phyloP scores from a whole-genome alignment of 805 yeast genomes.

The Candida alai region DNA sequence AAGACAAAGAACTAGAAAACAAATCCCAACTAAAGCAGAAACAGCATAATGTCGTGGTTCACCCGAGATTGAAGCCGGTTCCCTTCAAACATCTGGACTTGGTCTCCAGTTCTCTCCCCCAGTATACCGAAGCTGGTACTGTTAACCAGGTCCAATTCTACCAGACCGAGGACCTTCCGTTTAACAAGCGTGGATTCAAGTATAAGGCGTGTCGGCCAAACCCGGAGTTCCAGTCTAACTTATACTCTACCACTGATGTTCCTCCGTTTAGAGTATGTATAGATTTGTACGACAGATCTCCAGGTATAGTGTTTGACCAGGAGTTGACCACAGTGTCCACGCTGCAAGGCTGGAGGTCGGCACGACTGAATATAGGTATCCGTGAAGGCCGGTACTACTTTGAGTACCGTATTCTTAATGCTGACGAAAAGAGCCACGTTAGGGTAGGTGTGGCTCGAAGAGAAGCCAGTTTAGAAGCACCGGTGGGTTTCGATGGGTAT shows the following conservation, averaged over 20 bases:
- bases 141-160: slow-evolving; percentile 26
- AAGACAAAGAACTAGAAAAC: slow-evolving; percentile 14
- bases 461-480: slow-evolving; percentile 89
- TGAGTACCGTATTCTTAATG: slow-evolving; percentile 61
- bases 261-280: slow-evolving; percentile 61
- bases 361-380: slow-evolving; percentile 68
- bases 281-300: slow-evolving; percentile 66
- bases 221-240: slow-evolving; percentile 49
- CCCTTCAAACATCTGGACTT: slow-evolving; percentile 23
- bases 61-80: slow-evolving; percentile 34
- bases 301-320: slow-evolving; percentile 40
- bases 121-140: slow-evolving; percentile 6
- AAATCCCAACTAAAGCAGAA: slow-evolving; percentile 22
- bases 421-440: slow-evolving; percentile 52
- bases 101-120: slow-evolving; percentile 1
- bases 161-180: slow-evolving; percentile 72
- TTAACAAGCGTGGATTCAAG: slow-evolving; percentile 74
- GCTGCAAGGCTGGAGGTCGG: slow-evolving; percentile 74
- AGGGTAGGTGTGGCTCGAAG: slow-evolving; percentile 79
- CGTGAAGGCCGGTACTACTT: slow-evolving; percentile 78
- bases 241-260: slow-evolving; percentile 70
- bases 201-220: slow-evolving; percentile 77
- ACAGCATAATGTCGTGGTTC: slow-evolving; percentile 27
- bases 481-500: slow-evolving; percentile 93
- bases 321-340: slow-evolving; percentile 47